Evolutionary conservation across 306 rosid species (phyloP).

Genomic region (Medicago ruthenica): DNA sequence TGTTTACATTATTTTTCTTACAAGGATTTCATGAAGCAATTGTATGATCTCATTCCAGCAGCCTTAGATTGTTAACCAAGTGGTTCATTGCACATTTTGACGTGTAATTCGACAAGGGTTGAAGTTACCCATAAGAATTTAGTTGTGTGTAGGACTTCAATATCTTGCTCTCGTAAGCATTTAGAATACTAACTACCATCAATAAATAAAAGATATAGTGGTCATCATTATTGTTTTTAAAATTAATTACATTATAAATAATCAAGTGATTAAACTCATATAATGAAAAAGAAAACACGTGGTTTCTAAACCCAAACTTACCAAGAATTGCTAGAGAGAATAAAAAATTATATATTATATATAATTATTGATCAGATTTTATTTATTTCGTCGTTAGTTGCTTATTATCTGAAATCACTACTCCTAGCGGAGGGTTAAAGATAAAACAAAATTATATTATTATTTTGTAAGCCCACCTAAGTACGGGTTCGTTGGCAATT

Average conservation of each 20-base stretch:
- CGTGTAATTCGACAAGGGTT: conserved; percentile 55
- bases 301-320: no score
- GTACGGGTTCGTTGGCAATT: conserved; percentile 63
- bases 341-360: no score
- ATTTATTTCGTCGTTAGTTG: no score
- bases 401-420: no score
- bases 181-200: conserved; percentile 31
- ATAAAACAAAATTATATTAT: not conserved
- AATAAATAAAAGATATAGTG: conserved; percentile 40
- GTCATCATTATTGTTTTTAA: conserved; percentile 13
- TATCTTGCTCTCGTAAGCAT: conserved; percentile 44
- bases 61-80: not conserved
- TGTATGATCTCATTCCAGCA: not conserved
- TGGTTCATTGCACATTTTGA: conserved; percentile 40
- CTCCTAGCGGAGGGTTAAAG: no score
- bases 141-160: conserved; percentile 45
- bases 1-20: conserved; percentile 20
- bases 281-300: no score
- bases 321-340: no score
- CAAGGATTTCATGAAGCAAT: conserved; percentile 15
- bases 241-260: not conserved
- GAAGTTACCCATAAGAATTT: conserved; percentile 64
- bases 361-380: no score
- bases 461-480: conserved; percentile 38
- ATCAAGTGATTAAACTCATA: no score